Conservation (phyloP, 192 early-diverging fungal genomes). For the Coemansia sp. region DNA sequence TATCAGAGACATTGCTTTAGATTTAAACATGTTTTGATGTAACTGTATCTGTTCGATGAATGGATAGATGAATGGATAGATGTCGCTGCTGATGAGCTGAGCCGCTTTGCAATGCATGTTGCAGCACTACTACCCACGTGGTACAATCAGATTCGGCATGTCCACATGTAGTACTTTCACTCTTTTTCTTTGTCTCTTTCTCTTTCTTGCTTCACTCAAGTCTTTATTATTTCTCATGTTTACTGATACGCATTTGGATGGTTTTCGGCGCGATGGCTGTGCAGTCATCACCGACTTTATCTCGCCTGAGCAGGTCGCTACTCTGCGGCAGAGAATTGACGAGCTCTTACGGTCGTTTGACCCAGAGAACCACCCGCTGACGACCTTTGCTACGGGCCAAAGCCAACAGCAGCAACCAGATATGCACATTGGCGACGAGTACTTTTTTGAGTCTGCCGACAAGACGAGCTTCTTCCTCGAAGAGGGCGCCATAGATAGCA, state of each 20-base stretch:
- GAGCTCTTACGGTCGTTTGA: slow-evolving; percentile 68
- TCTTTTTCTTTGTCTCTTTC: not conserved
- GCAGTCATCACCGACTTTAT: slow-evolving; percentile 32
- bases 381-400: slow-evolving; percentile 73
- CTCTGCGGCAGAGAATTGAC: slow-evolving; percentile 21
- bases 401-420: not conserved
- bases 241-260: slow-evolving; percentile 6
- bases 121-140: not conserved
- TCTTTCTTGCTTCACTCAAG: not conserved
- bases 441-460: slow-evolving; percentile 85
- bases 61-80: not conserved
- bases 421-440: slow-evolving; percentile 79
- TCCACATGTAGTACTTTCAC: not conserved
- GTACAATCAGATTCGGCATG: not conserved
- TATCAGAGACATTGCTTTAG: not conserved
- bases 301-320: slow-evolving; percentile 8
- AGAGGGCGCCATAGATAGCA: slow-evolving; percentile 69
- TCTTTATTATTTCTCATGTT: not conserved
- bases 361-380: slow-evolving; percentile 71
- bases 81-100: not conserved
- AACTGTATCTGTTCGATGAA: not conserved
- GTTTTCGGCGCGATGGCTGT: slow-evolving; percentile 34
- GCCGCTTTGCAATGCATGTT: not conserved
- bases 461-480: slow-evolving; percentile 91
- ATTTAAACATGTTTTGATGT: not conserved